A percentile compares a stretch with the other conserved stretches of the same genome.
Conservation (phyloP, 2,329 filamentous ascomycete species). For the Colletotrichum euphorbiae region DNA sequence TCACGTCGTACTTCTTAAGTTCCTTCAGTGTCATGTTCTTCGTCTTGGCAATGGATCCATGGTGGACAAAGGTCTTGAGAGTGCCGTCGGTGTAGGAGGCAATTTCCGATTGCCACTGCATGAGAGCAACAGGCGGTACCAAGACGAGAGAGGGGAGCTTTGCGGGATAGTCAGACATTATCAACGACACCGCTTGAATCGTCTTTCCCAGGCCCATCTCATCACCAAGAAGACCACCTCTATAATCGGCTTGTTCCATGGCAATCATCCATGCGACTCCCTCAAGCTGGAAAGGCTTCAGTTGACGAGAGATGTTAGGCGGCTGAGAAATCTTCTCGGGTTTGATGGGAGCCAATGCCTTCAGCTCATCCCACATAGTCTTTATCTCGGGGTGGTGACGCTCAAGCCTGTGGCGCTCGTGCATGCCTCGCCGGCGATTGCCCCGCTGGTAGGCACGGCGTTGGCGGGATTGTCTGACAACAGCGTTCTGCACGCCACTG, state of each 20-base stretch:
- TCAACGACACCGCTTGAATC: slow-evolving; percentile 95
- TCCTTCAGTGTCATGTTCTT: slow-evolving; percentile 82
- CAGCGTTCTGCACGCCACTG: slow-evolving; percentile 11
- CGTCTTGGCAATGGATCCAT: slow-evolving; percentile 85
- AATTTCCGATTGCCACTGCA: slow-evolving; percentile 93
- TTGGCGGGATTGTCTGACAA: slow-evolving; percentile 41
- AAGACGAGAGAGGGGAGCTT: slow-evolving; percentile 84
- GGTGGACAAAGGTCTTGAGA: slow-evolving; percentile 90
- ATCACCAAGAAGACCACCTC: slow-evolving; percentile 90
- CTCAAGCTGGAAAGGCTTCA: slow-evolving; percentile 95
- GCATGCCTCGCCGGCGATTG: slow-evolving; percentile 45
- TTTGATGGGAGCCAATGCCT: slow-evolving; percentile 74
- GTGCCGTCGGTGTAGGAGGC: slow-evolving; percentile 85
- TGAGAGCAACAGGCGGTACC: slow-evolving; percentile 91
- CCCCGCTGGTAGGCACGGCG: slow-evolving; percentile 51
- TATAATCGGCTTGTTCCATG: slow-evolving; percentile 88
- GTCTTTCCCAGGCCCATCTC: slow-evolving; percentile 99
- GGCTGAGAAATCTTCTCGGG: slow-evolving; percentile 76
- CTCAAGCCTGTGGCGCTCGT: slow-evolving; percentile 76
- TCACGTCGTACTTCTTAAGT: slow-evolving; percentile 86
- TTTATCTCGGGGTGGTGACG: slow-evolving; percentile 79
- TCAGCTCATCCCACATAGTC: slow-evolving; percentile 87
- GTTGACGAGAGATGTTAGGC: slow-evolving; percentile 78
- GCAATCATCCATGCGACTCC: slow-evolving; percentile 94
- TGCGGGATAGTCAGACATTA: slow-evolving; percentile 96